Base-by-base conservation (phyloP, 768 basidiomycete genomes). In the Erythrobasidium yunnanense region DNA sequence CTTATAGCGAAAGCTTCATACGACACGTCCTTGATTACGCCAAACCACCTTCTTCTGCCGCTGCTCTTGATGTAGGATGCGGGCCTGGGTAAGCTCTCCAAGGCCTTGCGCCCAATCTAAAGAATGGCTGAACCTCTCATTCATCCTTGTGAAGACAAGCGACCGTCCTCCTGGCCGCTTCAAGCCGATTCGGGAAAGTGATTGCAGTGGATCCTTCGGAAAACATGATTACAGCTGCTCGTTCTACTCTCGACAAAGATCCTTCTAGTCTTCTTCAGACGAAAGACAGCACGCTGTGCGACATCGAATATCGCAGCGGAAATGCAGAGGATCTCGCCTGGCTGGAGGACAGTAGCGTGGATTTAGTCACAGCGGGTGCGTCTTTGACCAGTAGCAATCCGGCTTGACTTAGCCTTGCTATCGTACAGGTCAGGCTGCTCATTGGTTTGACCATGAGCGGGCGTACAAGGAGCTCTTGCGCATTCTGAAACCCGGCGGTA, bases 391-490 rank as follows among this genome's bases (percentile, higher is more conserved):
- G 11, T 11, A 42, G 38, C 38, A 42, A n/a, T 11, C 11, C n/a
- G n/a, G 38, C 38, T 42, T 42, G 38, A 42, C 38, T 11, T 0
- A 38, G 32, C 53, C 57, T 4, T 18, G 30, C 0, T 35, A 5
- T 33, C 34, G 25, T 2, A 22, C 34, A 74, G 73, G 73, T 33
- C 73, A 75, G 66, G 73, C 75, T 8, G 75, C 75, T n/a, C 75
- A 75, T 55, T 74, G 75, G 75, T 76, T 76, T 50, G 69, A 76
- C 35, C 70, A 73, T 42, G 66, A 67, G 1, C 55, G 68, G 27
- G 68, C 71, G 20, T 76, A 74, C 73, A 55, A 56, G 34, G 69
- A 74, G 57, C 65, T 75, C 1, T 56, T 29, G 22, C 45, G 67
- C 20, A 47, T 71, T 20, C 70, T 76, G 18, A 65, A 69, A 38